Percentiles rank a stretch among this genome's conserved stretches.
Evolutionary conservation across 805 yeast species (phyloP).

Genomic region (Metschnikowia continentalis): DNA sequence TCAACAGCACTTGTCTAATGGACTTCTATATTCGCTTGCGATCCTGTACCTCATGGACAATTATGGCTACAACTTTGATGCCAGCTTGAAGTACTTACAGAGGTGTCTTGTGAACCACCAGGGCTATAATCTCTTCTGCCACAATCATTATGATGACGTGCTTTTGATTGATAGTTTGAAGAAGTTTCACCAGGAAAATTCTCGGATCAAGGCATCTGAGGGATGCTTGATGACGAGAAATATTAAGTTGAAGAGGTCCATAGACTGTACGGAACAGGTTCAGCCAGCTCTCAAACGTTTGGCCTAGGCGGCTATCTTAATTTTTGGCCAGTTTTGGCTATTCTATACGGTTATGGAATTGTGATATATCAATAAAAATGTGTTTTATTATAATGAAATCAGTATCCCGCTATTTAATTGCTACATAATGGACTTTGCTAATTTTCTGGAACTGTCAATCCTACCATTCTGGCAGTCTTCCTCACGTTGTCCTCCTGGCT

Average conservation of each 20-base stretch:
- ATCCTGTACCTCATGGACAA: slow-evolving; percentile 39
- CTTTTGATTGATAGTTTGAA: slow-evolving; percentile 36
- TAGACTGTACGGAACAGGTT: slow-evolving; percentile 7
- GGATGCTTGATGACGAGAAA: slow-evolving; percentile 25
- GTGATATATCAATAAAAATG: background rate
- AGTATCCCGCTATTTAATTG: no score
- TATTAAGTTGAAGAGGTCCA: slow-evolving; percentile 26
- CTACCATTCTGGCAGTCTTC: slow-evolving; percentile 85
- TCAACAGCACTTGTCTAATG: slow-evolving; percentile 23
- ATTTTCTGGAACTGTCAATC: slow-evolving; percentile 48
- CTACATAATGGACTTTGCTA: background rate
- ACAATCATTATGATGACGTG: slow-evolving; percentile 37
- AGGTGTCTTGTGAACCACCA: slow-evolving; percentile 12
- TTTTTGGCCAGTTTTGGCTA: background rate
- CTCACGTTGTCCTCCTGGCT: slow-evolving; percentile 73
- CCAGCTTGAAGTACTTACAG: slow-evolving; percentile 25
- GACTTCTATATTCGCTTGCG: slow-evolving; percentile 22
- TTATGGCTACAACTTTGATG: slow-evolving; percentile 31
- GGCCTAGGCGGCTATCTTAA: slow-evolving; percentile 1
- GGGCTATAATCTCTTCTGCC: slow-evolving; percentile 14
- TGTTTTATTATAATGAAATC: background rate
- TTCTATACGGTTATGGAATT: background rate
- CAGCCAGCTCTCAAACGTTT: slow-evolving; percentile 7
- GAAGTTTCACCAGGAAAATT: slow-evolving; percentile 34
- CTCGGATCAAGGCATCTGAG: slow-evolving; percentile 25